phyloP scores from a whole-genome alignment of 2,329 filamentous ascomycete species.

The Penicillium sp. region DNA sequence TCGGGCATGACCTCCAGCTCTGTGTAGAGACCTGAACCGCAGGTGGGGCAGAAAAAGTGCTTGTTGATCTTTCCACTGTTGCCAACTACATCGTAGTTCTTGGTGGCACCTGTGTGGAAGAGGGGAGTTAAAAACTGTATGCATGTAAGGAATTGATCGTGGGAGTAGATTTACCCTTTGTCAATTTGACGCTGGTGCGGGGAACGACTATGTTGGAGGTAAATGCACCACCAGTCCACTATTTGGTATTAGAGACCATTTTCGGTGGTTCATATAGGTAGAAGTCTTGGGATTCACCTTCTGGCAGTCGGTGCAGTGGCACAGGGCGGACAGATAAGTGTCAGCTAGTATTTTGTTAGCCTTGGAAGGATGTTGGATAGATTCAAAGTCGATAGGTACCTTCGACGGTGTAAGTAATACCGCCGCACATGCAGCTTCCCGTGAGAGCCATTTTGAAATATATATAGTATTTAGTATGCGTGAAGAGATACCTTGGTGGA shows the following conservation, averaged over 20 bases:
- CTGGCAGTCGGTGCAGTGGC: conserved; percentile 49
- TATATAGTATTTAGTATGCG: background rate
- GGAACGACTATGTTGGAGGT: conserved; percentile 49
- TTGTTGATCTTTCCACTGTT: conserved; percentile 48
- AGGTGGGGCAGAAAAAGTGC: conserved; percentile 49
- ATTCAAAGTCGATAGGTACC: conserved; percentile 10
- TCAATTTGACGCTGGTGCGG: conserved; percentile 41
- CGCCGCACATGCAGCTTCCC: conserved; percentile 32
- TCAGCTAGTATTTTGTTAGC: conserved; percentile 29
- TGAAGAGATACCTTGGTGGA: conserved; percentile 15
- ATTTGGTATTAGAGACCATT: background rate
- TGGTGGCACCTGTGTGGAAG: conserved; percentile 37
- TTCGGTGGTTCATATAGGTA: background rate
- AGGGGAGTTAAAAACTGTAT: background rate
- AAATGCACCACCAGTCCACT: conserved; percentile 48
- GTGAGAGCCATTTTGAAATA: conserved; percentile 20
- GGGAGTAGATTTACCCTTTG: conserved; percentile 34
- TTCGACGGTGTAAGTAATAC: conserved; percentile 24
- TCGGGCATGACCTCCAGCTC: conserved; percentile 48
- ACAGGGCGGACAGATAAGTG: conserved; percentile 40
- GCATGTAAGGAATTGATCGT: background rate
- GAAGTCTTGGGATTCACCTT: conserved; percentile 34
- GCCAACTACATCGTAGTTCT: conserved; percentile 42
- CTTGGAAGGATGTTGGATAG: background rate
- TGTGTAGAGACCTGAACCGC: conserved; percentile 46